Evolutionary conservation across 306 rosid genomes (phyloP), one percentile per base, ranked within the genome.

Genomic region (Dalbergia cochinchinensis): DNA sequence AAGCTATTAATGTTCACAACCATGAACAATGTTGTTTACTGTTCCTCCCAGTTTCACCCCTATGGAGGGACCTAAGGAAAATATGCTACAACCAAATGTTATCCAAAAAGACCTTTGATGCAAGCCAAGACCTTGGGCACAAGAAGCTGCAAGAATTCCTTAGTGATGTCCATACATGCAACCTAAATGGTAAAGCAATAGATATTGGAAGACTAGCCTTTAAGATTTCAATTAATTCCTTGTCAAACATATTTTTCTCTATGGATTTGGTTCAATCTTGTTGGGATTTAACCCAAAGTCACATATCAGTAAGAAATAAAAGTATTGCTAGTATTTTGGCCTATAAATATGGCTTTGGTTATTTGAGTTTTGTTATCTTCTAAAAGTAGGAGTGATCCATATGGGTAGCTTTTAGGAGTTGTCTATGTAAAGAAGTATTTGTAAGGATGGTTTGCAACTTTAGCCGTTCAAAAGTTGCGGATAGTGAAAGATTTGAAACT

Each of bases 41-140:
- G 6, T 78, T 78, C 16, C 72, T 69, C 7, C 82, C 77, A 0
- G 2, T 69, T 47, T 69, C 82, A 59, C 77, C 82, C 5, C 62
- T 59, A 12, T 69, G 82, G 82, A n/a, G 70, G 12, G 53, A 78
- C 16, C 14, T 69, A 11, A 69, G 70, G 18, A 78, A 58, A 58
- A 44, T 58, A 10, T 31, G 35, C 8, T 44, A 59, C 19, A 68
- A 33, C 26, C 60, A 68, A 1, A 7, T 78, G 20, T 34, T 78
- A 50, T 26, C 51, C 31, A 68, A 57, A 19, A 57, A 68, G 14
- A 7, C 11, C 12, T 69, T 78, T 5, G 82, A 59, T 8, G 15
- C 74, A 3, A 78, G 51, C 11, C 35, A 47, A 19, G 11, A 1
- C 8, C 60, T 78, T 2, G 31, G 82, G 20, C 12, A 11, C 11